These are phyloP conservation scores for Trichoderma simmonsii DNA, from an alignment of 2,329 filamentous ascomycete genomes.

Conservation along the genomic window DNA sequence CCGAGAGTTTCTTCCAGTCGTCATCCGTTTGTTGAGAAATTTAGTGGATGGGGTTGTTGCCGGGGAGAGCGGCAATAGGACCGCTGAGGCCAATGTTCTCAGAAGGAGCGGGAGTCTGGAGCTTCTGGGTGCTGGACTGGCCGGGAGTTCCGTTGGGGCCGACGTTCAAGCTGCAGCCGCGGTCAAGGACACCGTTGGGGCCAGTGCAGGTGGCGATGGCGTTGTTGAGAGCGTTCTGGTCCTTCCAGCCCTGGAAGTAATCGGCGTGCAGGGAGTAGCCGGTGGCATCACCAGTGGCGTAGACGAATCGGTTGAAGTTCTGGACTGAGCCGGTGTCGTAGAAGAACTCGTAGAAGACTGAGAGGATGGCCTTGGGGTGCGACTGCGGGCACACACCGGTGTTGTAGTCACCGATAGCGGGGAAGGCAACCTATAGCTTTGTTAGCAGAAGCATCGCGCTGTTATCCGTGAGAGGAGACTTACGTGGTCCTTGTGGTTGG, in stretches of 20 bases:
- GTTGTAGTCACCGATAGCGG: conserved; percentile 22
- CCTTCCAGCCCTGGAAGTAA: conserved; percentile 31
- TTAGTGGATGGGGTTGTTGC: conserved; percentile 28
- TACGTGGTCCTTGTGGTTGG: conserved; percentile 47
- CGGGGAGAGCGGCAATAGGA: conserved; percentile 26
- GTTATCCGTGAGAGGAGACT: not conserved
- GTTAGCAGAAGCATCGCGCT: not conserved
- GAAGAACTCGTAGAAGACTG: conserved; percentile 46
- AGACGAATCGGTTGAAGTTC: conserved; percentile 29
- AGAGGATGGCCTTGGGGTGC: conserved; percentile 43
- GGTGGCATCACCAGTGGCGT: conserved; percentile 28
- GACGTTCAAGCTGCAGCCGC: conserved; percentile 28
- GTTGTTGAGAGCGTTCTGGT: conserved; percentile 27
- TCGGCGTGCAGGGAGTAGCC: conserved; percentile 32
- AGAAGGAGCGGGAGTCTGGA: conserved; percentile 23
- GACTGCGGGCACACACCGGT: conserved; percentile 24
- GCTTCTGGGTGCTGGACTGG: conserved; percentile 18
- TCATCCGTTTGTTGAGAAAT: not conserved
- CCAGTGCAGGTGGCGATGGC: conserved; percentile 30
- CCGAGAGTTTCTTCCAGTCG: not conserved
- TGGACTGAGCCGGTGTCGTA: conserved; percentile 37
- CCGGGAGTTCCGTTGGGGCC: conserved; percentile 25
- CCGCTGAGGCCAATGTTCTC: conserved; percentile 29
- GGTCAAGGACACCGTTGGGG: conserved; percentile 24
- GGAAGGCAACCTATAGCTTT: conserved; percentile 28